Base-by-base conservation (phyloP, 371 early-diverging fungal genomes). In the Batkoa obscura region DNA sequence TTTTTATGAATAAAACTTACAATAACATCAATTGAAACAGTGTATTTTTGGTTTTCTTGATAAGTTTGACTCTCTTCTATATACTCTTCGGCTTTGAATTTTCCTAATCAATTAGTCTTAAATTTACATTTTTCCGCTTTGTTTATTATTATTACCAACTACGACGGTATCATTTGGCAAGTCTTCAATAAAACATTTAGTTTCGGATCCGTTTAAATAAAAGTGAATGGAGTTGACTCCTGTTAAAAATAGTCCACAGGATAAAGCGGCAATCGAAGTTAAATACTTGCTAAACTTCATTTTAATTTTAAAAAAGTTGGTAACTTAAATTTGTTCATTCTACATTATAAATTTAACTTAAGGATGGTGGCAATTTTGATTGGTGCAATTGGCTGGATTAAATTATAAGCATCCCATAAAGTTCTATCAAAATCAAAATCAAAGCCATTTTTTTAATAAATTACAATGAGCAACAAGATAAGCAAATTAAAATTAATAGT, bases 171-270 rank as follows among this genome's bases (percentile, higher is more conserved):
- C 87, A 60, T 78, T 80, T 34, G 94, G 91, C 50, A 94, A 73
- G 63, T 94, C 94, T 64, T 96, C 94, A 34, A 87, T 70, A 65
- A 96, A 96, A 72, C 96, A 96, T 66, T 86, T 83, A 66, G 77
- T 78, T 62, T 90, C 86, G 50, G 72, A 69, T 30, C 86, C 84
- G 57, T 90, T 89, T 32, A 91, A 73, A 64, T 91, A 92, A 64
- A 93, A 94, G 66, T 94, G 41, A 41, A 41, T 23, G 23, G 23
- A 23, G 23, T 23, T 23, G 23, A 23, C 23, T 23, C 23, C 23
- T 23, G 23, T 23, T 23, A 23, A 23, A 23, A 23, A 23, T 23
- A 23, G 23, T 23, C 23, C 23, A 23, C 23, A 23, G 23, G 23
- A 23, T 23, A 23, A 23, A 23, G 23, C 23, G 23, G 23, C 23